phyloP scores from a whole-genome alignment of 306 rosid genomes.

The Macrotyloma uniflorum region DNA sequence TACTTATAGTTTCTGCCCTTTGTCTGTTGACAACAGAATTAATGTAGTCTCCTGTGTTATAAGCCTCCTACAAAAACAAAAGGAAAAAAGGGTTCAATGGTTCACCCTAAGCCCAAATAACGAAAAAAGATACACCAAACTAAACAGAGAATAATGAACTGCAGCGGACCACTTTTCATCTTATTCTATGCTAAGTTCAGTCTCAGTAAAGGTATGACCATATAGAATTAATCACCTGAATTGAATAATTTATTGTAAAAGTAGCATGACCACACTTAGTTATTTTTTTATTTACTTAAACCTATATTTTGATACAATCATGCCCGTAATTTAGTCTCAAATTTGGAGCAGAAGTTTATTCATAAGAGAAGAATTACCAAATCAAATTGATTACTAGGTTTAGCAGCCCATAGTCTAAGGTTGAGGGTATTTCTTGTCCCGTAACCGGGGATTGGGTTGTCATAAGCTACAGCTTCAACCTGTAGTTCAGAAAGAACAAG shows the following conservation, averaged over 20 bases:
- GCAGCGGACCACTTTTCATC: constrained; percentile 24
- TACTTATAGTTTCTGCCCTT: constrained; percentile 74
- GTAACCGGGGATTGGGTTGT: constrained; percentile 81
- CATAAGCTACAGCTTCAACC: constrained; percentile 90
- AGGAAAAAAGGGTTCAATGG: constrained; percentile 14
- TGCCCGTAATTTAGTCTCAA: constrained; percentile 1
- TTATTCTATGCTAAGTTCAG: constrained; percentile 20
- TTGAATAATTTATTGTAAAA: constrained; percentile 21
- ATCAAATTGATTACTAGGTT: constrained; percentile 68
- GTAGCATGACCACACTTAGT: background rate
- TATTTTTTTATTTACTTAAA: background rate
- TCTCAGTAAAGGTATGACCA: constrained; percentile 15
- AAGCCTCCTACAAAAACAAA: constrained; percentile 61
- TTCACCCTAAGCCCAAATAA: constrained; percentile 31
- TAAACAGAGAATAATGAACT: constrained; percentile 29
- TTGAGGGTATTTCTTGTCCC: constrained; percentile 78
- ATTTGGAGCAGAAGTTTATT: constrained; percentile 14
- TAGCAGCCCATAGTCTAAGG: constrained; percentile 82
- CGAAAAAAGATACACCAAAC: constrained; percentile 23
- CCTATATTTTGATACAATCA: constrained; percentile 21
- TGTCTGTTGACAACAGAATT: constrained; percentile 70
- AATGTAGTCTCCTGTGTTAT: constrained; percentile 80
- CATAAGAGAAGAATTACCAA: constrained; percentile 49
- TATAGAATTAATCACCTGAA: constrained; percentile 6
- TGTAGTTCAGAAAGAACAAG: constrained; percentile 33